A percentile compares a stretch with the other conserved stretches of the same genome.
Conservation (phyloP, 2,329 filamentous ascomycete species). For the Trichoderma sp. region DNA sequence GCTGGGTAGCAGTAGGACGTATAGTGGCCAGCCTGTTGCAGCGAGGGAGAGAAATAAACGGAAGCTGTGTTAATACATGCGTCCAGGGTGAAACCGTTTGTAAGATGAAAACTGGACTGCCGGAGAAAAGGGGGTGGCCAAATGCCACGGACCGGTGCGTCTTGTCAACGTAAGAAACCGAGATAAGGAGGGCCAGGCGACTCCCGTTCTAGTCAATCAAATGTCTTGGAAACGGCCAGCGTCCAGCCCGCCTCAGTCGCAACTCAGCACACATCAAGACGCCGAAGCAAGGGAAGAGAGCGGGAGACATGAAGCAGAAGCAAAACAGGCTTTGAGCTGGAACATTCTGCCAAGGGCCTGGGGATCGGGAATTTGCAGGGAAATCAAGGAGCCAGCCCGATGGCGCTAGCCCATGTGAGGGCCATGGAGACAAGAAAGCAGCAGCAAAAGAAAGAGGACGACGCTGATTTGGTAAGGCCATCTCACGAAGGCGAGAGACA, state of each 20-base stretch:
- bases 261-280: background rate
- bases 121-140: background rate
- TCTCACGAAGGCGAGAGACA: background rate
- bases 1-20: background rate
- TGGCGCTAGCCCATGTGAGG: constrained; percentile 28
- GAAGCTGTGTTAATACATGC: background rate
- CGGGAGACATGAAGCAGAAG: background rate
- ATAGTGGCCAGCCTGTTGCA: background rate
- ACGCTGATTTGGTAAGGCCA: constrained; percentile 3
- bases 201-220: constrained; percentile 12
- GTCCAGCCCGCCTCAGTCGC: background rate
- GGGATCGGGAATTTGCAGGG: constrained; percentile 32
- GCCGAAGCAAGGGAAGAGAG: background rate
- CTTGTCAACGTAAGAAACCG: constrained; percentile 22
- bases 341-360: constrained; percentile 18
- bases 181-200: constrained; percentile 1
- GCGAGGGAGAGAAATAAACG: background rate
- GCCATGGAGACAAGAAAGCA: background rate
- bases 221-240: constrained; percentile 23
- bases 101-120: constrained; percentile 24
- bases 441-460: background rate
- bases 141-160: background rate
- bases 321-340: constrained; percentile 18
- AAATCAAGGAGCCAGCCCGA: constrained; percentile 31
- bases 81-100: constrained; percentile 26